Conservation (phyloP, 805 yeast species). For the Starmerella asiatica region DNA sequence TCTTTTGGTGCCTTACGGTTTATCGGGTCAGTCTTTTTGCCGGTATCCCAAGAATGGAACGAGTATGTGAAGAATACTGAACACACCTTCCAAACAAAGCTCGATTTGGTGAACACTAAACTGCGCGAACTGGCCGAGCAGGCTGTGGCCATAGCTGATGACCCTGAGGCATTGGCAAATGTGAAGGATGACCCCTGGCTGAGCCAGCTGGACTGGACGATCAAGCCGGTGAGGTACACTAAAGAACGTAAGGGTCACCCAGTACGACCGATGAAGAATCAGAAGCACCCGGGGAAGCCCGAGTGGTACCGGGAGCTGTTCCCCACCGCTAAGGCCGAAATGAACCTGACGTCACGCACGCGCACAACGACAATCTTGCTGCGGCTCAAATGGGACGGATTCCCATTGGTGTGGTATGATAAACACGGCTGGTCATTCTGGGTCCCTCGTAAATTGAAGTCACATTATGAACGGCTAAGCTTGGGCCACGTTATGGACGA, state of each 20-base stretch:
- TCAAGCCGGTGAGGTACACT: conserved; percentile 44
- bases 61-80: conserved; percentile 61
- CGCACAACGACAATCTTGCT: conserved; percentile 65
- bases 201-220: conserved; percentile 76
- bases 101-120: conserved; percentile 42
- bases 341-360: conserved; percentile 56
- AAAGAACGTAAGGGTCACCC: conserved; percentile 49
- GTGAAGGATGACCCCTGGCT: conserved; percentile 67
- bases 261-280: conserved; percentile 37
- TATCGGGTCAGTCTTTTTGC: conserved; percentile 60
- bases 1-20: conserved; percentile 76
- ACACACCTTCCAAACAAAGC: conserved; percentile 44
- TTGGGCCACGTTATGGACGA: conserved; percentile 23
- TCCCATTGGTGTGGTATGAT: conserved; percentile 71
- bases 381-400: conserved; percentile 70
- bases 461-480: conserved; percentile 28
- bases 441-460: conserved; percentile 31
- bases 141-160: conserved; percentile 36
- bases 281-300: conserved; percentile 80
- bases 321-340: conserved; percentile 23
- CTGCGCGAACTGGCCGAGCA: conserved; percentile 48
- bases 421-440: conserved; percentile 80
- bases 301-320: conserved; percentile 71
- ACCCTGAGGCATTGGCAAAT: conserved; percentile 28
- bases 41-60: conserved; percentile 65